Base-by-base conservation (phyloP, 2,329 filamentous ascomycete genomes). In the Stagonosporopsis rhizophila region DNA sequence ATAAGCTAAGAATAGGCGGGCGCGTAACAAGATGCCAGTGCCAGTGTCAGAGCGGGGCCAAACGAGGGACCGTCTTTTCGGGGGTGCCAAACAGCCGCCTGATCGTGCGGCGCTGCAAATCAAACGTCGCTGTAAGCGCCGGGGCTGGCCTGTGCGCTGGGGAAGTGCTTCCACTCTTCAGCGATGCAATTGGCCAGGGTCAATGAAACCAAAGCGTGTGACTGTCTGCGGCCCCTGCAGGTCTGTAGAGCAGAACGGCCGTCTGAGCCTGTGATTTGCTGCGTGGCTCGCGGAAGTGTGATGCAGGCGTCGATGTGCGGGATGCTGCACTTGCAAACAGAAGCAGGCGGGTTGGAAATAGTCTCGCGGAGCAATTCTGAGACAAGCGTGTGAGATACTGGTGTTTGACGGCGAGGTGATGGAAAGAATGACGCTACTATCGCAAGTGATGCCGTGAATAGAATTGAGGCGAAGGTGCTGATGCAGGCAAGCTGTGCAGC, bases 181-280 rank as follows among this genome's bases (percentile, higher is more conserved):
- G 48, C 27, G 45, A 44, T 53, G 53, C 53, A 58, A 67, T 70
- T 67, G 67, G 65, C 52, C 56, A 39, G 39, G 34, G 44, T 40
- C 56, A 64, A 59, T 69, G 70, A 73, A 74, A 72, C 70, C 47
- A 56, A 64, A 61, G 57, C 52, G 70, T 74, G 73, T 74, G 72
- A 74, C 73, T 64, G 68, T 56, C 59, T 70, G 66, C 58, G 42
- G 68, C 63, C 69, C 73, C 70, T 75, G 73, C 73, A 75, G 70
- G 65, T 64, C 55, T 58, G 56, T 60, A 53, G 51, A 60, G 56
- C 45, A 56, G 59, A 59, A 56, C 55, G 57, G 49, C 52, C 55
- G 45, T 35, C 52, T 52, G 38, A 42, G 52, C 20, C 50, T 50
- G 45, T 71, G 71, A 74, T 73, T 74, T 64, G 73, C 52, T 46